Base-by-base conservation (phyloP, 31 red algal species). In the Odonthalia washingtoniensis region DNA sequence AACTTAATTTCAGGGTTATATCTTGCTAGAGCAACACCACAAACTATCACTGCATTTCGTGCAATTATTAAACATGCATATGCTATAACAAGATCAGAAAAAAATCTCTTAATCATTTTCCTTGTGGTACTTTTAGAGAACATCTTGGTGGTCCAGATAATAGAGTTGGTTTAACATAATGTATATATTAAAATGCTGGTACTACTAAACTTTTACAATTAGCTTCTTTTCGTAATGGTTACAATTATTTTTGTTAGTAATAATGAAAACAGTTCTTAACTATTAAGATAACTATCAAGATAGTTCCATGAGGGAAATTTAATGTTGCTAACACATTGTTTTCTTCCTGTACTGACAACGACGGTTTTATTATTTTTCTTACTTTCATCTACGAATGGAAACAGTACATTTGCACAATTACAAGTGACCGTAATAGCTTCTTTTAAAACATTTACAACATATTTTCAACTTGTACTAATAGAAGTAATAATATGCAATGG, bases 1-100 rank as follows among this genome's bases (percentile, higher is more conserved):
- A 89, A 93, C 63, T 17, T 97, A 18, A 97, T 94, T 79, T 92
- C 89, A 46, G 95, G 95, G 16, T 82, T 97, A 34, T 97, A 97
- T 78, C 64, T 96, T 3, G 94, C 62, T 1, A 84, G 94, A 12
- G 43, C 81, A 64, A 74, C 49, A 3, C 24, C 80, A 46, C 85
- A 87, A 16, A 77, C 79, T 35, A 68, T 93, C 12, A 77, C 70
- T 24, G 90, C 94, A 0, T 76, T 97, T n/a, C 39, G 57, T 21
- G 95, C 91, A 49, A 84, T 97, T 49, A 82, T 91, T 17, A 77
- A 83, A 4, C 92, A 92, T 49, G 76, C 83, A 14, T 24, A 28
- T 21, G 85, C 83, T 27, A 73, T 86, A 3, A 87, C 88, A 31
- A 88, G 89, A 37, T 92, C 91, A 21, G 95, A 97, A 60, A 97